Percentiles rank a stretch among this genome's conserved stretches.
phyloP scores from a whole-genome alignment of 2,329 filamentous ascomycete species.

The Knoxdaviesia proteae region DNA sequence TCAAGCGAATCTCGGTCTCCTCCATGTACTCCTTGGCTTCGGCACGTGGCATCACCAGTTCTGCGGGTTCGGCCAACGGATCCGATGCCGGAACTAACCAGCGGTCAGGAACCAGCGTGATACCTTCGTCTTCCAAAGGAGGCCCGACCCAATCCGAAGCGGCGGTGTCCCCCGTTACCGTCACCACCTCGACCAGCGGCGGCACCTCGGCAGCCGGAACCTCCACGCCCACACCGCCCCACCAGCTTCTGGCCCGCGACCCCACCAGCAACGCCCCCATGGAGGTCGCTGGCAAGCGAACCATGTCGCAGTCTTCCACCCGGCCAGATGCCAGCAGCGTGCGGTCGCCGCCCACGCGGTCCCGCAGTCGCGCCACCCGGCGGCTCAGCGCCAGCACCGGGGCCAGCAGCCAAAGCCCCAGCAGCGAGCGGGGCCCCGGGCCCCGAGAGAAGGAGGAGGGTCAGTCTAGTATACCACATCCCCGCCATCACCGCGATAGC shows the following conservation, averaged over 20 bases:
- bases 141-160: constrained; percentile 26
- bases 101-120: constrained; percentile 23
- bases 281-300: background rate
- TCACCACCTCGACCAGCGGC: constrained; percentile 28
- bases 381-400: constrained; percentile 65
- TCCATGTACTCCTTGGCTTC: constrained; percentile 53
- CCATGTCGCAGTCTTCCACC: background rate
- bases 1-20: constrained; percentile 50
- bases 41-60: constrained; percentile 29
- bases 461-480: constrained; percentile 9
- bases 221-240: background rate
- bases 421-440: constrained; percentile 40
- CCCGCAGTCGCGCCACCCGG: constrained; percentile 49
- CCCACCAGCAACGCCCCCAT: constrained; percentile 7
- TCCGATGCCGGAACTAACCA: constrained; percentile 23
- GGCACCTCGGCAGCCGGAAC: background rate
- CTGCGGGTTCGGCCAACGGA: constrained; percentile 29
- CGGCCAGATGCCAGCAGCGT: constrained; percentile 4
- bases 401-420: constrained; percentile 64
- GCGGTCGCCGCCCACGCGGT: constrained; percentile 30
- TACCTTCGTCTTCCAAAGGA: constrained; percentile 16
- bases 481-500: background rate
- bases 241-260: background rate
- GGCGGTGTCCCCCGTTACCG: constrained; percentile 27
- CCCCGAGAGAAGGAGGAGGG: constrained; percentile 36